phyloP scores from a whole-genome alignment of 495 filamentous ascomycete genomes.

The Astrothelium subdiscretum region DNA sequence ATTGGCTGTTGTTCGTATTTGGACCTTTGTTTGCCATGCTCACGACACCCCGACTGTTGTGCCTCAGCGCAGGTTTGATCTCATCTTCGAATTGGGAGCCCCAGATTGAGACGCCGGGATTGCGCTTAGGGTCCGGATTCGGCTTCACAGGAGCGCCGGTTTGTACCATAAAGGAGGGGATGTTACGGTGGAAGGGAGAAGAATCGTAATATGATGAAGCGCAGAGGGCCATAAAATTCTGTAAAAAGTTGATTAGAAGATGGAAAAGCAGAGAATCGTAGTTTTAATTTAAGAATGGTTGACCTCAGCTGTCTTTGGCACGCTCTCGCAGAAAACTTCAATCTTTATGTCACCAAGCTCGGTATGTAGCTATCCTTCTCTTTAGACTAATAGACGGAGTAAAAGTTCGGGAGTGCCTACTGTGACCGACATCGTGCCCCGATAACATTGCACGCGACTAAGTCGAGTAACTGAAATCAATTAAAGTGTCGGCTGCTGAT shows the following conservation, averaged over 20 bases:
- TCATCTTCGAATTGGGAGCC: constrained; percentile 82
- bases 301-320: constrained; percentile 63
- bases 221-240: constrained; percentile 97
- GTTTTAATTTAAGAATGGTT: constrained; percentile 44
- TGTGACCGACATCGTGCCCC: constrained; percentile 6
- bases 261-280: neutral
- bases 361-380: constrained; percentile 64
- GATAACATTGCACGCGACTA: too few species aligned
- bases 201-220: constrained; percentile 76
- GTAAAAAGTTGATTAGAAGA: neutral
- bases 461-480: neutral
- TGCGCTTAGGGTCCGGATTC: constrained; percentile 41
- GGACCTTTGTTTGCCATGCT: constrained; percentile 87
- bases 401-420: constrained; percentile 11
- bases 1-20: constrained; percentile 85
- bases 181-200: constrained; percentile 81
- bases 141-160: constrained; percentile 65
- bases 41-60: constrained; percentile 77
- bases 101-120: constrained; percentile 77
- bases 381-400: neutral
- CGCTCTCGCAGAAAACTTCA: constrained; percentile 90
- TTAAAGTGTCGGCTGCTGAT: neutral
- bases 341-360: constrained; percentile 85
- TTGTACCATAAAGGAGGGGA: constrained; percentile 87
- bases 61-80: constrained; percentile 70